Base-by-base conservation (phyloP, 306 rosid species). In the Gynostemma pentaphyllum region DNA sequence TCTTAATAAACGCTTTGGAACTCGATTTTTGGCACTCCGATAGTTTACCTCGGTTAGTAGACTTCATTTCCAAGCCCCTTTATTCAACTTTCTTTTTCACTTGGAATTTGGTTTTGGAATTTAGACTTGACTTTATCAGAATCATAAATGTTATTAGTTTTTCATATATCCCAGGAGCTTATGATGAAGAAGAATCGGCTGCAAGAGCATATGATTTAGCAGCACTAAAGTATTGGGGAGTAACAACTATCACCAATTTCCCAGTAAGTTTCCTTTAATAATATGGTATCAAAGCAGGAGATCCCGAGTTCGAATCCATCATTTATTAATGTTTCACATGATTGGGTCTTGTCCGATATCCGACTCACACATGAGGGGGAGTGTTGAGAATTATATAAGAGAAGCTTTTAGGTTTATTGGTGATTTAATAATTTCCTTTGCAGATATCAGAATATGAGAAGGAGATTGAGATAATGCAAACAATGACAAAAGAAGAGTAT, bases 141-240 rank as follows among this genome's bases (percentile, higher is more conserved):
- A 12, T 57, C 3, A 24, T 19, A 6, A 18, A 8, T 22, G 10
- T 11, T 49, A 15, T 62, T 37, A 13, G 15, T 50, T 41, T 3
- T 4, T 0, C 6, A 49, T 49, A 1, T 15, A 15, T 26, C 8
- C 9, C 64, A 89, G 97, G 97, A 27, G 97, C 97, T 79, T 91
- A 91, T 72, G 88, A 84, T 71, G 92, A 87, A 75, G 96, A 91
- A 80, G 88, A 91, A 73, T 85, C 87, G 32, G 97, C 96, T 4
- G 96, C 96, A 51, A 80, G 96, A 64, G 97, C 96, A 42, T 91
- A 91, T 76, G 97, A 91, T 79, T 75, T 91, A 78, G 97, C 89
- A 59, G 96, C 97, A 40, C 69, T 85, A 34, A 91, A 87, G 79
- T 87, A 91, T 27, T 87, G 97, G 95, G 97, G 97, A 59, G 62